These are phyloP conservation scores for Sugiyamaella neomexicana DNA, from an alignment of 1,139 yeast genomes.

Conservation along the genomic window DNA sequence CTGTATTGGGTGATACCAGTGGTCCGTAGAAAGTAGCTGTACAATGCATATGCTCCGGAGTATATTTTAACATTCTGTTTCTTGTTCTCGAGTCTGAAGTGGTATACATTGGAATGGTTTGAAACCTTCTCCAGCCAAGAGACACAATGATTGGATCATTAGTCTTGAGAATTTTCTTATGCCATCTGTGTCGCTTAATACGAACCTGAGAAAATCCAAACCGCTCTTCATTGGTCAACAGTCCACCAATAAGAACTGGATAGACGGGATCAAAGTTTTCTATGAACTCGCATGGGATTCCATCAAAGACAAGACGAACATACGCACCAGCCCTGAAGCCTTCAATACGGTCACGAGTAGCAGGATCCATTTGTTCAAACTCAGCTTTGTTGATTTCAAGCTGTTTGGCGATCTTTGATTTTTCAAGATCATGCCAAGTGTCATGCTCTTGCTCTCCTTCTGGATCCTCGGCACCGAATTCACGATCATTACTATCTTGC, in stretches of 20 bases:
- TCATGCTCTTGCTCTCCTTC: constrained; percentile 73
- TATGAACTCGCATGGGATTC: constrained; percentile 86
- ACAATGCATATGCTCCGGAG: constrained; percentile 98
- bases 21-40: constrained; percentile 97
- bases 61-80: constrained; percentile 95
- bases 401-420: constrained; percentile 95
- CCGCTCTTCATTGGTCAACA: constrained; percentile 84
- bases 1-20: constrained; percentile 93
- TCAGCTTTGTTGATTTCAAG: constrained; percentile 83
- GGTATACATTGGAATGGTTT: constrained; percentile 91
- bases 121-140: constrained; percentile 98
- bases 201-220: constrained; percentile 93
- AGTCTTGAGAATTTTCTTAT: constrained; percentile 89
- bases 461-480: constrained; percentile 69
- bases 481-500: constrained; percentile 68
- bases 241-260: constrained; percentile 89
- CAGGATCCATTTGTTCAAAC: constrained; percentile 66
- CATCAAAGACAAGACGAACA: constrained; percentile 82
- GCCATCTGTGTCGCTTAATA: constrained; percentile 98
- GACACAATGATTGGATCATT: constrained; percentile 94
- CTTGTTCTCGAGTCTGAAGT: constrained; percentile 97
- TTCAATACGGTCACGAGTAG: constrained; percentile 76
- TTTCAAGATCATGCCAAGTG: constrained; percentile 97
- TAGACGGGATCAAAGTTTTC: constrained; percentile 80
- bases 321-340: constrained; percentile 94